Evolutionary conservation across 139 green algal genomes (phyloP).

Genomic region (Closterium sp.): DNA sequence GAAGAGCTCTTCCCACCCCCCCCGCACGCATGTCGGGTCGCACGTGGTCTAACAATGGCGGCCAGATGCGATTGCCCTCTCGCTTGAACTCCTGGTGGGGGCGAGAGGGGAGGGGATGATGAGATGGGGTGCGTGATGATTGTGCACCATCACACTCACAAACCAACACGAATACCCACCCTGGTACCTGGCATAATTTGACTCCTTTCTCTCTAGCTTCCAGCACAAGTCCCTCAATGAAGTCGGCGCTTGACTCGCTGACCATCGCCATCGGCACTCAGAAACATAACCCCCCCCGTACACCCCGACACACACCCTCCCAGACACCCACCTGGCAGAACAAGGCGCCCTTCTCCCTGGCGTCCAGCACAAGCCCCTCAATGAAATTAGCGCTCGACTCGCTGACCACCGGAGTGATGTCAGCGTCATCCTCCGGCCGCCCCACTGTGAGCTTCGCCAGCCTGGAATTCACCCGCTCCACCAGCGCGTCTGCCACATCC

Average conservation of each 20-base stretch:
- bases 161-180: neutral
- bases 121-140: too few species aligned
- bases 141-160: too few species aligned
- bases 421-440: constrained; percentile 77
- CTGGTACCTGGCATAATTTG: constrained; percentile 37
- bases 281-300: neutral
- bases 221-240: constrained; percentile 82
- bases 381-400: constrained; percentile 89
- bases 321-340: constrained; percentile 39
- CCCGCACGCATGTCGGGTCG: constrained; percentile 75
- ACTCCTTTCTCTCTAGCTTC: constrained; percentile 60
- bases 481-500: constrained; percentile 75
- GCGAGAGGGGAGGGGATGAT: neutral
- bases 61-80: constrained; percentile 91
- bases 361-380: constrained; percentile 71
- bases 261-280: constrained; percentile 65
- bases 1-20: constrained; percentile 96
- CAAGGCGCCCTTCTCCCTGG: constrained; percentile 56
- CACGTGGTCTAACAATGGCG: constrained; percentile 84
- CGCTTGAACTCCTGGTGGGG: constrained; percentile 64
- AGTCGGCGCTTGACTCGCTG: constrained; percentile 78
- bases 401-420: constrained; percentile 88
- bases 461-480: constrained; percentile 50
- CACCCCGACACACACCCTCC: neutral
- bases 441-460: constrained; percentile 81